A percentile compares a stretch with the other conserved stretches of the same genome.
Evolutionary conservation across 371 early-diverging fungal species (phyloP).

Genomic region (Circinella minor): DNA sequence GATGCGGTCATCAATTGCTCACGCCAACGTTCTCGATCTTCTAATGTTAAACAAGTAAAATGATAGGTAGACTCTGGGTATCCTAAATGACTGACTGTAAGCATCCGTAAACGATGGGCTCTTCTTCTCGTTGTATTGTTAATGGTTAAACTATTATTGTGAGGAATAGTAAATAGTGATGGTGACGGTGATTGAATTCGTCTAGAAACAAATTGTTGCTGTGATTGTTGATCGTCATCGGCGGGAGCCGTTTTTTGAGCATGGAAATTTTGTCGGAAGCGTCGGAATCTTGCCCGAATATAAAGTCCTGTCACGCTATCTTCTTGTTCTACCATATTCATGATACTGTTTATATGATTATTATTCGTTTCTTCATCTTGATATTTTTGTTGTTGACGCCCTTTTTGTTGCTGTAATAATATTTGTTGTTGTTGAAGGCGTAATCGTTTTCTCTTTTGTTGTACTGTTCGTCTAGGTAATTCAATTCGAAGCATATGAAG

Average conservation of each 20-base stretch:
- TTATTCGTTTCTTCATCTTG: not conserved
- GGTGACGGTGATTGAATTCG: not conserved
- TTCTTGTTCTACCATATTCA: not conserved
- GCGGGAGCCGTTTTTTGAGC: slow-evolving; percentile 10
- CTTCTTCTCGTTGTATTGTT: not conserved
- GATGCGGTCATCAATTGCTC: slow-evolving; percentile 12
- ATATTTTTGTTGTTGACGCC: not conserved
- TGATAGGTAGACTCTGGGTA: slow-evolving; percentile 16
- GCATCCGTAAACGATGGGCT: slow-evolving; percentile 7
- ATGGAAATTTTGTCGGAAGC: slow-evolving; percentile 19
- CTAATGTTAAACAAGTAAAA: slow-evolving; percentile 9
- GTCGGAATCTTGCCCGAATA: slow-evolving; percentile 22
- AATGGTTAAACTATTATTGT: not conserved
- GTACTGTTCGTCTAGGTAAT: slow-evolving; percentile 8
- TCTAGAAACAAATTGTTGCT: not conserved
- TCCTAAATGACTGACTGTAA: slow-evolving; percentile 22
- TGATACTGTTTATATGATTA: too few species aligned
- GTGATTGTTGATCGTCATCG: not conserved
- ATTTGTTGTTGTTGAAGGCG: not conserved
- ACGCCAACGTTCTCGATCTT: slow-evolving; percentile 23
- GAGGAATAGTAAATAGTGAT: not conserved
- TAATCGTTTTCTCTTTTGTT: not conserved
- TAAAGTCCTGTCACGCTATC: slow-evolving; percentile 20
- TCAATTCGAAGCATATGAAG: slow-evolving; percentile 26
- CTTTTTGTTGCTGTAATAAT: not conserved